Conservation (phyloP, 176 grass and related monocot species). For the Cocos nucifera region DNA sequence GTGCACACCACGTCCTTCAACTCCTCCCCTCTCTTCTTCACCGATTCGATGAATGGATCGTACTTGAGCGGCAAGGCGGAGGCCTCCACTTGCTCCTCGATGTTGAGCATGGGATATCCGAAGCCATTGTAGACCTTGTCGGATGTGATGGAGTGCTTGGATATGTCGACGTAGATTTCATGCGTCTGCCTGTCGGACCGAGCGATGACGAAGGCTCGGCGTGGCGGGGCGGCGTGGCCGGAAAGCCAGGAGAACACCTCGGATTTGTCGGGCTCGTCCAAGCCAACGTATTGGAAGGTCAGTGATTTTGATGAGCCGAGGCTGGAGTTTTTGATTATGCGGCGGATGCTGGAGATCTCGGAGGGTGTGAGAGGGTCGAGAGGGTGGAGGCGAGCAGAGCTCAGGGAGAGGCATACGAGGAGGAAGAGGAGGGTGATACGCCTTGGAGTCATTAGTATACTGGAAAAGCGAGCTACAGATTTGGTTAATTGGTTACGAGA, state of each 20-base stretch:
- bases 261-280: conserved; percentile 70
- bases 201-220: conserved; percentile 40
- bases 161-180: conserved; percentile 40
- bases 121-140: conserved; percentile 24
- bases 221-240: not conserved
- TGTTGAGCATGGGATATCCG: conserved; percentile 42
- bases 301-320: conserved; percentile 15
- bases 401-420: conserved; percentile 15
- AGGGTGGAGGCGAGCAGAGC: conserved; percentile 18
- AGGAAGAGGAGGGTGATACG: not conserved
- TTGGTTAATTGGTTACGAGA: no score
- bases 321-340: conserved; percentile 27
- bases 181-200: conserved; percentile 33
- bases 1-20: conserved; percentile 41
- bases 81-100: conserved; percentile 36
- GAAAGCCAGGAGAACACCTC: conserved; percentile 21
- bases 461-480: no score
- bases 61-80: conserved; percentile 27
- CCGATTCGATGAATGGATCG: conserved; percentile 42
- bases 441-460: no score
- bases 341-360: conserved; percentile 29
- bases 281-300: conserved; percentile 72
- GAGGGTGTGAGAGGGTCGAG: conserved; percentile 46
- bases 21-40: conserved; percentile 27
- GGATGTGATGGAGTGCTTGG: conserved; percentile 15